Evolutionary conservation across 441 rosid genomes (phyloP), one percentile per base, ranked within the genome.

Genomic region (Erodium texanum): DNA sequence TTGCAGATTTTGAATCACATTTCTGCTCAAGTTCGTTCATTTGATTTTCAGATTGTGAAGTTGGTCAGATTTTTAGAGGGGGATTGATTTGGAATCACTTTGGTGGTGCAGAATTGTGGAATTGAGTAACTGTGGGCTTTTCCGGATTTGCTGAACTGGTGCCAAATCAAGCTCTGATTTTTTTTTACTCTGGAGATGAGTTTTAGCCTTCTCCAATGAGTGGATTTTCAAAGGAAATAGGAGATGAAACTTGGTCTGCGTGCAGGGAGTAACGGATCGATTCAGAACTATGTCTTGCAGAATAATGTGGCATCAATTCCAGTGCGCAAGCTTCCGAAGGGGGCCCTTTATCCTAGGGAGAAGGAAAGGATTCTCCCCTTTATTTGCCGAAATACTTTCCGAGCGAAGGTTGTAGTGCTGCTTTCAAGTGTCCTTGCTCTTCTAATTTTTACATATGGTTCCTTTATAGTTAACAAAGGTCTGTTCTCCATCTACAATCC

Each of bases 391-490:
- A 83, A 70, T 73, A 67, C 85, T 70, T 86, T 88, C 8, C 78
- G 88, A 0, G 81, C 81, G 71, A 82, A 79, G 70, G 85, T 88
- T 11, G 85, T 88, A 68, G 84, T 92, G 91, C 79, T 89, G 63
- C 83, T 89, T 18, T 85, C 86, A 65, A 72, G 81, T 24, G 71
- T 74, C 63, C 82, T 92, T 64, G 85, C 96, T 2, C 81, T 87
- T 65, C 67, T 84, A 18, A 91, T 89, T 68, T 86, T 92, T 66
- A 76, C 85, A 24, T 77, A 82, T 64, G 96, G 90, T 70, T 84
- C 92, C 43, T 78, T 81, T 74, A 74, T 79, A 52, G 80, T 86
- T 72, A 78, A 80, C 77, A 92, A 80, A 86, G 98, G 96, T 92
- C 62, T 50, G 77, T 70, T 61, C 54, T 64, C 11, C 61, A 50